These are phyloP conservation scores for Phanerochaete carnosa DNA, from an alignment of 768 basidiomycete species.

Conservation along the genomic window DNA sequence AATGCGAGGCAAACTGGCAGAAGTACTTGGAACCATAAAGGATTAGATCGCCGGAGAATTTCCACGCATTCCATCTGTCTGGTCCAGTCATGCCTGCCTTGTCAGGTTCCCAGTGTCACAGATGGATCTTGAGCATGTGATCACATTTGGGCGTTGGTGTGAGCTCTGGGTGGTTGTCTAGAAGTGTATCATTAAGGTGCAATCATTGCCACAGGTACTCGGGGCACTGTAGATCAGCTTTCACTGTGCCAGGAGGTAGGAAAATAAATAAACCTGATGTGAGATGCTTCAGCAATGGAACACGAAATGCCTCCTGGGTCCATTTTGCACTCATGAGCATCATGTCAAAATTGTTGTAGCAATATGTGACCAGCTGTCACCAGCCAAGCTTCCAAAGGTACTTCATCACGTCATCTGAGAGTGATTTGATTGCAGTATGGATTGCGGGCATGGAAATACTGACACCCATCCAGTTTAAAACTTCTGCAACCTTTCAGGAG, in stretches of 20 bases:
- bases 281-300: slow-evolving; percentile 26
- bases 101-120: too few relatives aligned
- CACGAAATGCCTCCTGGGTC: slow-evolving; percentile 26
- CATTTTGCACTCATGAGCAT: slow-evolving; percentile 28
- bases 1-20: not conserved
- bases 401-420: slow-evolving; percentile 15
- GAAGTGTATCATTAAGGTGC: slow-evolving; percentile 17
- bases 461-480: slow-evolving; percentile 18
- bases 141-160: too few relatives aligned
- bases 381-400: slow-evolving; percentile 18
- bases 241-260: slow-evolving; percentile 16
- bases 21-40: slow-evolving; percentile 21
- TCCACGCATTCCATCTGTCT: slow-evolving; percentile 18
- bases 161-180: not conserved
- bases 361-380: slow-evolving; percentile 25
- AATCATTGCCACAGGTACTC: slow-evolving; percentile 31
- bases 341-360: slow-evolving; percentile 45
- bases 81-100: too few relatives aligned
- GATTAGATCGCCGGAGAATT: slow-evolving; percentile 25
- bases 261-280: slow-evolving; percentile 32
- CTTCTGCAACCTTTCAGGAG: slow-evolving; percentile 25
- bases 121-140: too few relatives aligned
- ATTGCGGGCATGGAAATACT: slow-evolving; percentile 20
- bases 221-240: slow-evolving; percentile 29
- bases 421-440: slow-evolving; percentile 13